Evolutionary conservation across 2,329 filamentous ascomycete genomes (phyloP).

Genomic region (Thermothelomyces thermophilus): DNA sequence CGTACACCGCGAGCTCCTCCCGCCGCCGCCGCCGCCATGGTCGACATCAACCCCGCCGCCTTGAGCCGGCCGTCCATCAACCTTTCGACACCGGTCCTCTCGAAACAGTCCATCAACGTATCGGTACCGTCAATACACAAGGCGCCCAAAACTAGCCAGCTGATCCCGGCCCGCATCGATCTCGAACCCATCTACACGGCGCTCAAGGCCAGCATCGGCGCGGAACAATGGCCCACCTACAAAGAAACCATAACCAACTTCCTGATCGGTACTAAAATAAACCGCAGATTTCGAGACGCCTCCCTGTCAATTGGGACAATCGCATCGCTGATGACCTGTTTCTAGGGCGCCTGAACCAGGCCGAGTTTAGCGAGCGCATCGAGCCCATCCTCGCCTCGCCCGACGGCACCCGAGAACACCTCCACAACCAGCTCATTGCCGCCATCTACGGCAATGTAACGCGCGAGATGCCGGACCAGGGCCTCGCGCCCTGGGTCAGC

Average conservation of each 20-base stretch:
- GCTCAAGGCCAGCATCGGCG: constrained; percentile 52
- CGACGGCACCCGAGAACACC: constrained; percentile 53
- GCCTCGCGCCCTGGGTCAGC: constrained; percentile 64
- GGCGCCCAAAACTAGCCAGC: constrained; percentile 52
- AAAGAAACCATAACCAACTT: constrained; percentile 59
- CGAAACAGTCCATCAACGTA: constrained; percentile 51
- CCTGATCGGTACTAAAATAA: constrained; percentile 52
- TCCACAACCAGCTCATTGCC: constrained; percentile 62
- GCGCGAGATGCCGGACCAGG: constrained; percentile 60
- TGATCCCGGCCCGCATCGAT: constrained; percentile 60
- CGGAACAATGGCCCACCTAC: constrained; percentile 58
- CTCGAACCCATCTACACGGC: constrained; percentile 58
- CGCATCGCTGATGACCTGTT: constrained; percentile 30
- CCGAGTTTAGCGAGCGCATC: constrained; percentile 52
- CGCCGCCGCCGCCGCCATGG: constrained; percentile 39
- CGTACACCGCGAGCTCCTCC: constrained; percentile 6
- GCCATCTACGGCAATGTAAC: constrained; percentile 64
- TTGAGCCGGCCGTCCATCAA: constrained; percentile 55
- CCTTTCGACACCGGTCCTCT: constrained; percentile 53
- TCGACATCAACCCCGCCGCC: constrained; percentile 64
- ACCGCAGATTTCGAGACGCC: neutral
- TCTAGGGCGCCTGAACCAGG: constrained; percentile 56
- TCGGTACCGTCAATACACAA: constrained; percentile 45
- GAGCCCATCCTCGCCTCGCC: constrained; percentile 53
- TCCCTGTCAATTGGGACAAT: constrained; percentile 1